A percentile compares a stretch with the other conserved stretches of the same genome.
These are phyloP conservation scores for Verticillium nonalfalfae DNA, from an alignment of 2,329 filamentous ascomycete species.

Conservation along the genomic window DNA sequence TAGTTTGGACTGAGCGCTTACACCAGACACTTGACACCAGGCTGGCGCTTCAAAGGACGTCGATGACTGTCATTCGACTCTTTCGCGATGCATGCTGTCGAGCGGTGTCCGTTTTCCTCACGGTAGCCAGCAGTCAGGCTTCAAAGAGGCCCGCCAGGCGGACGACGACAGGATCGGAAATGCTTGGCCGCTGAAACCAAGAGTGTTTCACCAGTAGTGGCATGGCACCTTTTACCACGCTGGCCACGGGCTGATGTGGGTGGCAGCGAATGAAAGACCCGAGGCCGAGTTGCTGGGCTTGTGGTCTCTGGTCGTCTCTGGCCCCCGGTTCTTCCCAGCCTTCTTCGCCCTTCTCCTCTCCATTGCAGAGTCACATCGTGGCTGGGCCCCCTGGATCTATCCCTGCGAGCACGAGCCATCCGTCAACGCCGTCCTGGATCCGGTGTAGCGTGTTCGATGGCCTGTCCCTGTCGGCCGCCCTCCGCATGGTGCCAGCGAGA, in stretches of 20 bases:
- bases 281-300: not conserved
- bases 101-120: not conserved
- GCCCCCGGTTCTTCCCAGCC: not conserved
- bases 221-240: not conserved
- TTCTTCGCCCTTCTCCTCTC: not conserved
- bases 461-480: not conserved
- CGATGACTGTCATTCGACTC: not conserved
- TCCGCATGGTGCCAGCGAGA: not conserved
- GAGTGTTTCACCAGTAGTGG: not conserved
- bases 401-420: conserved; percentile 1
- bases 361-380: not conserved
- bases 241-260: not conserved
- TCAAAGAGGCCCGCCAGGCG: not conserved
- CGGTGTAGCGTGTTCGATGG: not conserved
- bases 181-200: not conserved
- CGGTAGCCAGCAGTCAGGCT: not conserved
- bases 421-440: not conserved
- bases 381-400: not conserved
- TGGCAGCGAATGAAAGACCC: not conserved
- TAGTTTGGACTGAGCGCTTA: not conserved
- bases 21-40: not conserved
- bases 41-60: not conserved
- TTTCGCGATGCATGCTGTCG: not conserved
- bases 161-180: not conserved
- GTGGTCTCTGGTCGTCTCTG: not conserved